A percentile compares a stretch with the other conserved stretches of the same genome.
Evolutionary conservation across 1,139 yeast genomes (phyloP).

Genomic region (Nematodospora anomalae): DNA sequence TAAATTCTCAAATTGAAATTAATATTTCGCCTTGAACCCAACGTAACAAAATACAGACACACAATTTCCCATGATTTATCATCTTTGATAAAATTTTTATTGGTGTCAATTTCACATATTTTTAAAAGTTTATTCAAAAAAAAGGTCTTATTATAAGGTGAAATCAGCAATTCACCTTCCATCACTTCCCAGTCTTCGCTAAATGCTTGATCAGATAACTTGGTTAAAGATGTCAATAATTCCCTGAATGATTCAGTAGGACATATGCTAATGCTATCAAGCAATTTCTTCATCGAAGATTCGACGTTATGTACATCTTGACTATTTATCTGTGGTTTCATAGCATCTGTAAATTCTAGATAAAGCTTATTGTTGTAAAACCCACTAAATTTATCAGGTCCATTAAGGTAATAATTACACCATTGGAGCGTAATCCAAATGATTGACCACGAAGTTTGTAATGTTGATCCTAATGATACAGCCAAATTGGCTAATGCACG

Average conservation of each 20-base stretch:
- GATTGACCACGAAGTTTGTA: conserved; percentile 67
- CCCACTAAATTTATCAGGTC: conserved; percentile 51
- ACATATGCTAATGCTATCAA: conserved; percentile 60
- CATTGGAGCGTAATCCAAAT: conserved; percentile 73
- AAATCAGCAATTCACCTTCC: conserved; percentile 19
- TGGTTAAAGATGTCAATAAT: conserved; percentile 46
- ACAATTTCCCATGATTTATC: conserved; percentile 48
- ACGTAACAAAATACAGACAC: conserved; percentile 41
- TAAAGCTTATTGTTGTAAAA: conserved; percentile 18
- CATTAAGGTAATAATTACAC: conserved; percentile 63
- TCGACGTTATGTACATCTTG: conserved; percentile 57
- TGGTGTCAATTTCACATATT: conserved; percentile 50
- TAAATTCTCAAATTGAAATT: conserved; percentile 46
- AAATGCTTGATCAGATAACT: conserved; percentile 35
- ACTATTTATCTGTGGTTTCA: conserved; percentile 27
- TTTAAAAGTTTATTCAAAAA: conserved; percentile 42
- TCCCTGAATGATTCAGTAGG: conserved; percentile 48
- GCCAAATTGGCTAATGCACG: conserved; percentile 78
- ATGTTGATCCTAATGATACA: conserved; percentile 71
- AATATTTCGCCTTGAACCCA: conserved; percentile 37
- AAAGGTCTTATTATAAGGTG: conserved; percentile 45
- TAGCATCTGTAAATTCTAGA: conserved; percentile 21
- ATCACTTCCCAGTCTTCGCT: conserved; percentile 11
- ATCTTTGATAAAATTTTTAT: conserved; percentile 44
- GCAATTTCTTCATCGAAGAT: conserved; percentile 54